phyloP scores from a whole-genome alignment of 2,329 filamentous ascomycete species.

The Leptographium lundbergii region DNA sequence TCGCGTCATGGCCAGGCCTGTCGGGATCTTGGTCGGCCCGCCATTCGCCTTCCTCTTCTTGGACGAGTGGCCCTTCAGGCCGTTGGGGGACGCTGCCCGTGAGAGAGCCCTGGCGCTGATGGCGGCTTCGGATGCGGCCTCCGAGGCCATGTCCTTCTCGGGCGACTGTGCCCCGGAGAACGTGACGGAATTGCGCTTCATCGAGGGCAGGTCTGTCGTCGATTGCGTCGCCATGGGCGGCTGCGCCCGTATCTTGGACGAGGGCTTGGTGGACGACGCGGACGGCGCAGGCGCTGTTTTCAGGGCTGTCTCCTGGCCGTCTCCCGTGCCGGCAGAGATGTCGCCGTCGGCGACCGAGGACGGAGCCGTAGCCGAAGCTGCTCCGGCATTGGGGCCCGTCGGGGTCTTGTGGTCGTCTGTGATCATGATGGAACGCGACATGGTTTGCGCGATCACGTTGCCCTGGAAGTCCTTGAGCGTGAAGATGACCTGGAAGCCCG shows the following conservation, averaged over 20 bases:
- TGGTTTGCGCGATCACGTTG: constrained; percentile 67
- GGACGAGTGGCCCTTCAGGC: constrained; percentile 48
- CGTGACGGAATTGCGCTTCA: constrained; percentile 37
- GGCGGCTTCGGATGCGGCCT: neutral
- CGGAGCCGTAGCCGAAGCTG: constrained; percentile 6
- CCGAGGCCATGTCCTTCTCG: constrained; percentile 18
- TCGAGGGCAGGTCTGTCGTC: constrained; percentile 47
- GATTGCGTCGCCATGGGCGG: constrained; percentile 37
- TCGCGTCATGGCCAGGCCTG: constrained; percentile 68
- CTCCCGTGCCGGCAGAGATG: constrained; percentile 4
- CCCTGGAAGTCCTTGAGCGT: constrained; percentile 76
- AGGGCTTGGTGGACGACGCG: constrained; percentile 2
- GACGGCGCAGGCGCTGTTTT: neutral
- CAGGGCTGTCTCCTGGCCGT: neutral
- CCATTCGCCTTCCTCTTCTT: constrained; percentile 75
- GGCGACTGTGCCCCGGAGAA: constrained; percentile 2
- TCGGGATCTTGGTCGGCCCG: constrained; percentile 53
- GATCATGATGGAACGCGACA: constrained; percentile 86
- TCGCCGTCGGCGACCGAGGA: constrained; percentile 8
- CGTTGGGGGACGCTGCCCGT: constrained; percentile 59
- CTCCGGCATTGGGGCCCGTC: neutral
- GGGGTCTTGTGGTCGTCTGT: constrained; percentile 94
- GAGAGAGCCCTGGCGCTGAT: constrained; percentile 46
- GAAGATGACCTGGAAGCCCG: constrained; percentile 86
- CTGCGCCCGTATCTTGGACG: constrained; percentile 13